Evolutionary conservation across 345 rosid species (phyloP).

Genomic region (Aegle marmelos): DNA sequence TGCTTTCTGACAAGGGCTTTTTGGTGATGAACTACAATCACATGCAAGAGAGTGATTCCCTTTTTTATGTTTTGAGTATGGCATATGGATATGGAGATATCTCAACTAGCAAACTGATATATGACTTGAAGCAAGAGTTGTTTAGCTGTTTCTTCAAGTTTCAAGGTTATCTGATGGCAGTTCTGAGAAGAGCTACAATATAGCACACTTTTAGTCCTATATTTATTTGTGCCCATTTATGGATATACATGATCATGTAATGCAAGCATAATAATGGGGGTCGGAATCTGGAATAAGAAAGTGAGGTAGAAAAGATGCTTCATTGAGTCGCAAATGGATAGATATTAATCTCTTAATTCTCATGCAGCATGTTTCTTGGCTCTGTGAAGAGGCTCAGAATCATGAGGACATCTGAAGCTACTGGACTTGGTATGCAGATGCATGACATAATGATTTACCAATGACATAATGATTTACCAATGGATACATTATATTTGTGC

Average conservation of each 20-base stretch:
- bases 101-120: neutral
- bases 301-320: neutral
- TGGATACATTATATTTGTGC: slow-evolving; percentile 4
- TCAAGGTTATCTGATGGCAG: neutral
- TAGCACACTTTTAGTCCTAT: neutral
- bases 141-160: neutral
- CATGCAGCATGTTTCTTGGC: slow-evolving; percentile 68
- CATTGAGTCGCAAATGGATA: neutral
- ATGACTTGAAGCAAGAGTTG: neutral
- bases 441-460: slow-evolving; percentile 13
- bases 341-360: neutral
- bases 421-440: slow-evolving; percentile 52
- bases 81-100: neutral
- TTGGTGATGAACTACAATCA: neutral
- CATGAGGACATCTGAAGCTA: slow-evolving; percentile 79
- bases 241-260: neutral
- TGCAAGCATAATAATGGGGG: neutral
- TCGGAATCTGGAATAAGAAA: neutral
- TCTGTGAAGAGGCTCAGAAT: slow-evolving; percentile 88
- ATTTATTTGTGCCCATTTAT: neutral
- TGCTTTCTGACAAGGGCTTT: neutral
- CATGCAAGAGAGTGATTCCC: neutral
- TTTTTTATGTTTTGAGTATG: neutral
- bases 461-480: slow-evolving; percentile 3
- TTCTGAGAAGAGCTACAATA: neutral